Conservation (phyloP, 2,329 filamentous ascomycete species). For the Xylaria sp. region DNA sequence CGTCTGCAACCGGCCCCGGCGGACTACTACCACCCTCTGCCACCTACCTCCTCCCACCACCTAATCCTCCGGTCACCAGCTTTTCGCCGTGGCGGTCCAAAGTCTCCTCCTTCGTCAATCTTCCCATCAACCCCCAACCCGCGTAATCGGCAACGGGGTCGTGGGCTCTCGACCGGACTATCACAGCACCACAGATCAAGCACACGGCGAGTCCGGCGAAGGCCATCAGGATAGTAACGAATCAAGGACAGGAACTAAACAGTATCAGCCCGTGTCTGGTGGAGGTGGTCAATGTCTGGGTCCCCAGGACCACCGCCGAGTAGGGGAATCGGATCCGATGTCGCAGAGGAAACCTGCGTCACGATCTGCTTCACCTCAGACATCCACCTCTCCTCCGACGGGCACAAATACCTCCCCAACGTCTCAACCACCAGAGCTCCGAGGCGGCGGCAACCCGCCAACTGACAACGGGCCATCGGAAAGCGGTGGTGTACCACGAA, state of each 20-base stretch:
- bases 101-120: constrained; percentile 34
- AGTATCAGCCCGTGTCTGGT: constrained; percentile 29
- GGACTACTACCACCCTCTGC: constrained; percentile 3
- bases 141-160: constrained; percentile 34
- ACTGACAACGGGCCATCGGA: constrained; percentile 34
- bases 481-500: constrained; percentile 30
- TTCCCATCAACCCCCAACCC: constrained; percentile 37
- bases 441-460: constrained; percentile 37
- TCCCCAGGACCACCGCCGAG: constrained; percentile 52
- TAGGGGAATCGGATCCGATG: constrained; percentile 65
- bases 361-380: constrained; percentile 57
- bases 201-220: constrained; percentile 31
- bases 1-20: constrained; percentile 7
- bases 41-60: constrained; percentile 11
- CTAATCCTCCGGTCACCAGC: constrained; percentile 13
- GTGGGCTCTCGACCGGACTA: constrained; percentile 30
- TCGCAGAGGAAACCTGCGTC: constrained; percentile 62
- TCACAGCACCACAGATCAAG: constrained; percentile 28
- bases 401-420: constrained; percentile 37
- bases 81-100: constrained; percentile 46
- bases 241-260: constrained; percentile 35
- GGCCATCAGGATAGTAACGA: constrained; percentile 31
- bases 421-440: constrained; percentile 33
- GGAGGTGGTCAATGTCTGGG: constrained; percentile 59
- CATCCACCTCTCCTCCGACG: constrained; percentile 48